Evolutionary conservation across 2,329 filamentous ascomycete genomes (phyloP).

Genomic region (Metarhizium guizhouense): DNA sequence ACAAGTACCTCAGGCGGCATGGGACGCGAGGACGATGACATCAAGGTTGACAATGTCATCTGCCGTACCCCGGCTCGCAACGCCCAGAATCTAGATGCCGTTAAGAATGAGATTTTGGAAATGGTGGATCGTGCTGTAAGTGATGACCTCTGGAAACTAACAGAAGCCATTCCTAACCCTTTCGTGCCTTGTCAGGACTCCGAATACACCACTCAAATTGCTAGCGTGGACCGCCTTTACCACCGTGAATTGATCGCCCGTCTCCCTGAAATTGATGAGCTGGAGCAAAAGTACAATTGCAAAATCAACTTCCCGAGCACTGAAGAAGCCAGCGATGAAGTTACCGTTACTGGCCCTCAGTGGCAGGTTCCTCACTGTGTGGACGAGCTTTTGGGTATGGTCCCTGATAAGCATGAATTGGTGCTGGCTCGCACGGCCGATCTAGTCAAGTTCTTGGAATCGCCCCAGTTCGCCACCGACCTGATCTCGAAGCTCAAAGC

Average conservation of each 20-base stretch:
- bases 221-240: slow-evolving; percentile 89
- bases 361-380: slow-evolving; percentile 97
- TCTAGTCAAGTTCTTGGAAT: slow-evolving; percentile 73
- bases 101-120: slow-evolving; percentile 98
- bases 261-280: slow-evolving; percentile 79
- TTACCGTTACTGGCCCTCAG: slow-evolving; percentile 91
- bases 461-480: slow-evolving; percentile 70
- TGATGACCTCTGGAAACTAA: slow-evolving; percentile 12
- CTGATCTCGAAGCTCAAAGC: slow-evolving; percentile 76
- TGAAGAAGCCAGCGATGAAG: slow-evolving; percentile 91
- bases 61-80: slow-evolving; percentile 96
- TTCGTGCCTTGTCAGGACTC: slow-evolving; percentile 54
- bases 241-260: slow-evolving; percentile 89
- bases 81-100: slow-evolving; percentile 89
- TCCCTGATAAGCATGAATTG: slow-evolving; percentile 90
- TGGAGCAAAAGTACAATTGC: slow-evolving; percentile 99
- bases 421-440: slow-evolving; percentile 69
- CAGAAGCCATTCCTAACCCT: not conserved
- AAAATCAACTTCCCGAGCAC: slow-evolving; percentile 98
- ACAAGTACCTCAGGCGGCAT: slow-evolving; percentile 41
- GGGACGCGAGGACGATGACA: slow-evolving; percentile 92
- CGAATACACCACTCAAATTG: slow-evolving; percentile 89
- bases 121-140: slow-evolving; percentile 92
- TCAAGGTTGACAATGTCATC: slow-evolving; percentile 98
- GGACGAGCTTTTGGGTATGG: slow-evolving; percentile 94